Evolutionary conservation across 139 green algal genomes (phyloP).

Genomic region (Deuterostichococcus epilithicus): DNA sequence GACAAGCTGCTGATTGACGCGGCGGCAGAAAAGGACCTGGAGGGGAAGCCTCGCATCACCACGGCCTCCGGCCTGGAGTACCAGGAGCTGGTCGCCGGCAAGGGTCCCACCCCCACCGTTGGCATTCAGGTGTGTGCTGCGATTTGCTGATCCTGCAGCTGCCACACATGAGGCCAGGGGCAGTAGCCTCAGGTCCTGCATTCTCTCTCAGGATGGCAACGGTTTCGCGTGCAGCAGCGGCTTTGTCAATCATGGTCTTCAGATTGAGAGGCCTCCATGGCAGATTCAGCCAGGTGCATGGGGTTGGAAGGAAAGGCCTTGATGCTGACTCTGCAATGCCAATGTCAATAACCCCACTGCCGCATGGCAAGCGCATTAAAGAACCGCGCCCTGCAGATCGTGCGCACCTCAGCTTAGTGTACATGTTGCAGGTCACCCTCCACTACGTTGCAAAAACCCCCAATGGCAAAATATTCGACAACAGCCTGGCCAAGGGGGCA

Average conservation of each 20-base stretch:
- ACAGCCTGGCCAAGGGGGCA: slow-evolving; percentile 72
- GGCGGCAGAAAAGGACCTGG: slow-evolving; percentile 52
- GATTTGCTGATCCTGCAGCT: neutral
- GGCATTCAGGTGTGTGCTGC: slow-evolving; percentile 39
- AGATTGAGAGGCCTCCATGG: neutral
- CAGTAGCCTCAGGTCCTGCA: neutral
- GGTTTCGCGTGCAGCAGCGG: too few species aligned
- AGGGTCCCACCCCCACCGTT: slow-evolving; percentile 52
- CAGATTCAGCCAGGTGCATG: neutral
- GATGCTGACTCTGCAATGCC: neutral
- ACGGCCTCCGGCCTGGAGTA: slow-evolving; percentile 84
- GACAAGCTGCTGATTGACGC: slow-evolving; percentile 61
- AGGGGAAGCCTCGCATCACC: slow-evolving; percentile 41
- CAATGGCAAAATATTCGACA: slow-evolving; percentile 77
- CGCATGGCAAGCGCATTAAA: too few species aligned
- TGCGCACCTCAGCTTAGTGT: too few species aligned
- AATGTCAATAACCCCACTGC: neutral
- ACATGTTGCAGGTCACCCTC: slow-evolving; percentile 58
- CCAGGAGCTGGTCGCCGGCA: slow-evolving; percentile 77
- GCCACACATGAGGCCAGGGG: neutral
- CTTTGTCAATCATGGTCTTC: too few species aligned
- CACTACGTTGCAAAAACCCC: slow-evolving; percentile 90
- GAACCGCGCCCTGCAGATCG: too few species aligned
- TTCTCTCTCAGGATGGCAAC: too few species aligned
- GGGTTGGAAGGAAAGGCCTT: neutral